A percentile compares a stretch with the other conserved stretches of the same genome.
Conservation (phyloP, 345 rosid species). For the Eucalyptus decipiens region DNA sequence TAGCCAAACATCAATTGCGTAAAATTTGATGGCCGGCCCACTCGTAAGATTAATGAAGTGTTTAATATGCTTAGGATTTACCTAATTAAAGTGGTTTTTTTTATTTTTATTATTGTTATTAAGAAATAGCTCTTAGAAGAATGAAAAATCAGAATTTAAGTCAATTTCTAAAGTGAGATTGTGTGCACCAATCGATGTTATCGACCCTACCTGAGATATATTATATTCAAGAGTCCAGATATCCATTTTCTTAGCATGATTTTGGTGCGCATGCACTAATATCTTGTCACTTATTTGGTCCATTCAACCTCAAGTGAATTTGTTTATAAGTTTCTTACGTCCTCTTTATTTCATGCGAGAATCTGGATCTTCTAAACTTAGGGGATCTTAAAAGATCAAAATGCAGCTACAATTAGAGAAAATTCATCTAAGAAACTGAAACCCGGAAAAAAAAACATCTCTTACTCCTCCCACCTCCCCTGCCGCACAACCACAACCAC, state of each 20-base stretch:
- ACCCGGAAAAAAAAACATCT: background rate
- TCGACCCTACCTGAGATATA: background rate
- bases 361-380: background rate
- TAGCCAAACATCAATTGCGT: background rate
- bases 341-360: background rate
- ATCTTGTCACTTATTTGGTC: background rate
- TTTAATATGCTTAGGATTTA: background rate
- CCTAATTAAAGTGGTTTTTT: background rate
- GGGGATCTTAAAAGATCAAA: background rate
- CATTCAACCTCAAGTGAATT: background rate
- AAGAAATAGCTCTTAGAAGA: background rate
- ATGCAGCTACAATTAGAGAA: background rate
- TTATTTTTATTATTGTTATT: background rate
- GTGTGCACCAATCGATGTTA: background rate
- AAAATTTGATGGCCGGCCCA: background rate
- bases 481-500: background rate
- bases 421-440: background rate
- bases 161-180: background rate
- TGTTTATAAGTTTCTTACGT: background rate
- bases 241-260: background rate
- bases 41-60: background rate
- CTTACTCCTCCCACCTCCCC: background rate
- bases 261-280: background rate
- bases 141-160: background rate
- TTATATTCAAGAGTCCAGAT: background rate